phyloP scores from a whole-genome alignment of 768 basidiomycete species.

The Boletus patriciae region DNA sequence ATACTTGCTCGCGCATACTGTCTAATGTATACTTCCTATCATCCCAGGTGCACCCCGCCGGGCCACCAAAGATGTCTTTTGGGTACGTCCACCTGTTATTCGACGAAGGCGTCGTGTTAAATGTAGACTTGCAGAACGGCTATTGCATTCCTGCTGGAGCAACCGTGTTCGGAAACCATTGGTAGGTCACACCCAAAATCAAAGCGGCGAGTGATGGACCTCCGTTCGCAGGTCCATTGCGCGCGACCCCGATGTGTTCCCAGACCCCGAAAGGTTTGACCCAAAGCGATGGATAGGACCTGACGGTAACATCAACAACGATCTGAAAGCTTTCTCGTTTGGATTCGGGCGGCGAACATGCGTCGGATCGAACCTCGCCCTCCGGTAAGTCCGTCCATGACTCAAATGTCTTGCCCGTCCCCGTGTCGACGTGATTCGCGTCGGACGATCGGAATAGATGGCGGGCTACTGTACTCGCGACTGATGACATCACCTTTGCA shows the following conservation, averaged over 20 bases:
- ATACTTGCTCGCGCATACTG: not conserved
- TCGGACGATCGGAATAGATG: not conserved
- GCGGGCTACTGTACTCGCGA: not conserved
- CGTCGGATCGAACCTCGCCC: conserved; percentile 25
- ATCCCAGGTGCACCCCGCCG: conserved; percentile 23
- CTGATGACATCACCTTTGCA: conserved; percentile 12
- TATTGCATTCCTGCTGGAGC: conserved; percentile 37
- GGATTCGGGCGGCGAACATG: conserved; percentile 48
- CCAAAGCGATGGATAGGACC: conserved; percentile 54
- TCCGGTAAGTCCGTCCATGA: conserved; percentile 17
- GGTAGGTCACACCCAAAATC: conserved; percentile 14
- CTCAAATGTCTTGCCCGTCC: not conserved
- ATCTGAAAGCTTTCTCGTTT: conserved; percentile 51
- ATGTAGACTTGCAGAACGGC: conserved; percentile 28
- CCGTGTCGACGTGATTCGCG: too few relatives aligned
- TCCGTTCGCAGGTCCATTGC: conserved; percentile 19
- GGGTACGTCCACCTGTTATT: conserved; percentile 15
- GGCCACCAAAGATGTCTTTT: conserved; percentile 28
- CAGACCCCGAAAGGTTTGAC: conserved; percentile 48
- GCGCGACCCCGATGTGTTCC: conserved; percentile 28
- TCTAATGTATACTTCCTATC: too few relatives aligned
- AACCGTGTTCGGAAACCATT: conserved; percentile 34
- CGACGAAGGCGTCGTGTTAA: not conserved
- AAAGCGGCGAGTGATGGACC: not conserved
- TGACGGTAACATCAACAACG: conserved; percentile 47